Evolutionary conservation across 2,329 filamentous ascomycete species (phyloP), one percentile per base, ranked within the genome.

Genomic region (Harringtonia aguacate): DNA sequence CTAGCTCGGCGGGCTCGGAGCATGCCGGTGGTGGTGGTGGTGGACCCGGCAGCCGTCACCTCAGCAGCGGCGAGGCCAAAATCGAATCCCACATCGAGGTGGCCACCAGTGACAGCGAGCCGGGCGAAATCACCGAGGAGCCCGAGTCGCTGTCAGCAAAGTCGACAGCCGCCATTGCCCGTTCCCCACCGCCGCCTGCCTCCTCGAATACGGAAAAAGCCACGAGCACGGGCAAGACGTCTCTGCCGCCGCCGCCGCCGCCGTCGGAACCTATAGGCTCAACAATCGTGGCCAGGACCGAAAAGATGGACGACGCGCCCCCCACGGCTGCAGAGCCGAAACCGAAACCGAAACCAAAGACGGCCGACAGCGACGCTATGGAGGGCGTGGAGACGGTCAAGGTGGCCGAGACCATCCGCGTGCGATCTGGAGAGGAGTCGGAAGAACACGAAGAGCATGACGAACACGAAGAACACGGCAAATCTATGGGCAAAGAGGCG

Each of bases 41-140:
- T n/a, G 61, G 7, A 27, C 66, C 17, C 64, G 64, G 44, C 64
- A 72, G 27, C 72, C 73, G 30, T n/a, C n/a, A n/a, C n/a, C 66
- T 65, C 33, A 77, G 73, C 55, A 74, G 72, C 48, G 73, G 73
- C 48, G 73, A 73, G 56, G 67, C 66, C 8, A 72, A 73, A 47
- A 62, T 67, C 2, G 68, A 71, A 4, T 55, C 60, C 2, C 58
- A 64, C 15, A 46, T 55, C 4, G 52, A 56, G 4, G 53, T 51
- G 3, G 48, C 54, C 1, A 67, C 41, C 61, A 66, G n/a, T 30
- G 68, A 65, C 27, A 67, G 65, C 2, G 70, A 72, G 39, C 63
- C 69, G 7, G 70, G 69, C 36, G 70, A 73, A 3, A 58, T 63
- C 21, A 65, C 61, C 36, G 59, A 60, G 2, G 68, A 69, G 3